Conservation (phyloP, 768 basidiomycete species). For the Mycena sanguinolenta region DNA sequence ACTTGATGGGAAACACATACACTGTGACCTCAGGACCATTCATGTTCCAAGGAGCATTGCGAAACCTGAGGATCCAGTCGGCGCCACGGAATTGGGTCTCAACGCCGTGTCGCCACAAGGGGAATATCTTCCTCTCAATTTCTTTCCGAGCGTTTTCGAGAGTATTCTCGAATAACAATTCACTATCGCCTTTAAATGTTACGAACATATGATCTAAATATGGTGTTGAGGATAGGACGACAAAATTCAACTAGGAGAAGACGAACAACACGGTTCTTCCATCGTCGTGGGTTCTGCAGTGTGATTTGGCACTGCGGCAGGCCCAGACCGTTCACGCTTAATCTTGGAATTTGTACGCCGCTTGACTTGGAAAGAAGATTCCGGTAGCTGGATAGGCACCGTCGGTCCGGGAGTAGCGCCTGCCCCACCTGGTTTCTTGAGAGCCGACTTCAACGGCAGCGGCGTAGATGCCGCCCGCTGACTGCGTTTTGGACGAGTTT, state of each 20-base stretch:
- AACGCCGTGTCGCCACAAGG: constrained; percentile 78
- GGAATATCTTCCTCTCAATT: constrained; percentile 67
- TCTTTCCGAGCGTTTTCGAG: constrained; percentile 67
- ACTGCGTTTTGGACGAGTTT: constrained; percentile 35
- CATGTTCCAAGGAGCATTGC: constrained; percentile 77
- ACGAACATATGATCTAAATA: constrained; percentile 78
- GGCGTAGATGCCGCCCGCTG: constrained; percentile 42
- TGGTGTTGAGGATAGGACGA: constrained; percentile 18
- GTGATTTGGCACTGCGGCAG: constrained; percentile 43
- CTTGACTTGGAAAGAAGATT: constrained; percentile 48
- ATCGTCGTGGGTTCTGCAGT: constrained; percentile 33
- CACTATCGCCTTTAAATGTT: constrained; percentile 74
- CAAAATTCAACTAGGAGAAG: constrained; percentile 7
- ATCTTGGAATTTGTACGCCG: constrained; percentile 59
- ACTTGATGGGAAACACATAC: constrained; percentile 51
- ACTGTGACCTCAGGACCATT: constrained; percentile 64
- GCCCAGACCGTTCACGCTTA: constrained; percentile 39
- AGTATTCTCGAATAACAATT: constrained; percentile 70
- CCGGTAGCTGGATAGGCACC: constrained; percentile 35
- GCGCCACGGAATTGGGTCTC: constrained; percentile 56
- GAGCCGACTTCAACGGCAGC: constrained; percentile 65
- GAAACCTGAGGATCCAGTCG: constrained; percentile 74
- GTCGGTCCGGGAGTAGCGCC: constrained; percentile 41
- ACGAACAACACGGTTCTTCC: constrained; percentile 33
- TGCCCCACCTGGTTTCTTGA: constrained; percentile 61